Evolutionary conservation across 225 moss, liverwort and hornwort genomes (phyloP), one percentile per base, ranked within the genome.

Genomic region (Marchantia paleacea): DNA sequence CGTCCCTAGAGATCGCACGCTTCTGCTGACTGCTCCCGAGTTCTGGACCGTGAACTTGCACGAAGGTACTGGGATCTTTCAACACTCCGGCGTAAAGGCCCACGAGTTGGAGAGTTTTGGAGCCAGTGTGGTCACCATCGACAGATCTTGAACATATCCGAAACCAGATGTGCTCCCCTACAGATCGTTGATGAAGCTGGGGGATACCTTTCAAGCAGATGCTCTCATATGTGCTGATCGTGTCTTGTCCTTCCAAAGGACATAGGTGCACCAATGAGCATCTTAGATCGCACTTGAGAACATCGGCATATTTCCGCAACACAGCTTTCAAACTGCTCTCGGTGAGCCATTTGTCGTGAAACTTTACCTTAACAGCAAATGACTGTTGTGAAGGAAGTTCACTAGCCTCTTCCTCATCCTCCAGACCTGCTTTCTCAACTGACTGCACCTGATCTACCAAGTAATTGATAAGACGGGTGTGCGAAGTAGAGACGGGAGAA

Each of bases 231-330:
- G 66, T 74, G 53, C 39, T 47, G 5, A 6, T 15, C 57, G 79
- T 53, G 57, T 83, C 79, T 75, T 83, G 79, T 50, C 79, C 79
- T 1, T 61, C 66, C 16, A 24, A 50, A n/a, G 74, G 49, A 48
- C 83, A 74, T 15, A 83, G 83, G 79, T 76, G 79, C 39, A 83
- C 78, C 79, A 83, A 55, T 7, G 83, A 79, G 62, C 29, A 67
- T 50, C 31, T 29, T 54, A 79, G 53, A 67, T 83, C 83, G 30
- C 74, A 83, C 57, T 75, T 75, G 55, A 73, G 69, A 75, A 83
- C 83, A 10, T 75, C 8, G 9, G 67, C 55, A 83, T 67, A 75
- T 26, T 75, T 48, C 52, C 73, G 74, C 22, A 83, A 14, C 2
- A 65, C 67, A 10, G 73, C 67, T 29, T 31, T 53, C 6, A 83